These are phyloP conservation scores for Hypsizygus marmoreus DNA, from an alignment of 768 basidiomycete genomes.

Conservation along the genomic window DNA sequence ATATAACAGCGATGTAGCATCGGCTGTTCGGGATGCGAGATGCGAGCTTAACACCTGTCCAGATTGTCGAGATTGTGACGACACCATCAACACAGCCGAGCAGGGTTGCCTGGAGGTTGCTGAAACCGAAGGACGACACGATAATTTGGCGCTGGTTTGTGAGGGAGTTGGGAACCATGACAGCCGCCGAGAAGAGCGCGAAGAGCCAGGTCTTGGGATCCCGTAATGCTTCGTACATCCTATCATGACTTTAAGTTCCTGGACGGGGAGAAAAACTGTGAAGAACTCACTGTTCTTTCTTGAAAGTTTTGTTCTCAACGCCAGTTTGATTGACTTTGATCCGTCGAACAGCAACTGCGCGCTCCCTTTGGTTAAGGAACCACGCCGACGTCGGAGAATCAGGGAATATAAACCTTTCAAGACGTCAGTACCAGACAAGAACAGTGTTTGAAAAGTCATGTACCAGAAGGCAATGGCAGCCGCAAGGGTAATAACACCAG, in stretches of 20 bases:
- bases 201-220: conserved; percentile 82
- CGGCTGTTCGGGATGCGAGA: conserved; percentile 57
- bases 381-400: conserved; percentile 75
- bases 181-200: conserved; percentile 62
- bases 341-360: conserved; percentile 60
- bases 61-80: conserved; percentile 72
- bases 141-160: conserved; percentile 70
- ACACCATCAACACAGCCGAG: conserved; percentile 67
- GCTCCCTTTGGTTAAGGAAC: conserved; percentile 72
- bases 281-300: conserved; percentile 77
- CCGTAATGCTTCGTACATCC: conserved; percentile 65
- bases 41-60: conserved; percentile 59
- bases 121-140: conserved; percentile 67
- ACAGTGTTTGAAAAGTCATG: conserved; percentile 11
- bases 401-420: conserved; percentile 63
- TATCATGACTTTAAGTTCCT: too few species aligned
- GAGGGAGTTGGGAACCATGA: conserved; percentile 64
- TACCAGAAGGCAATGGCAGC: conserved; percentile 60
- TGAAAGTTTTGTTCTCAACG: conserved; percentile 81
- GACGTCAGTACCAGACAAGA: neutral
- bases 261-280: too few species aligned
- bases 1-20: conserved; percentile 64
- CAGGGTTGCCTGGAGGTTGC: conserved; percentile 63
- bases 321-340: conserved; percentile 69
- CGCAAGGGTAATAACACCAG: conserved; percentile 58